Evolutionary conservation across 148 eudicot genomes (phyloP).

Genomic region (Vaccinium vitisidaea): DNA sequence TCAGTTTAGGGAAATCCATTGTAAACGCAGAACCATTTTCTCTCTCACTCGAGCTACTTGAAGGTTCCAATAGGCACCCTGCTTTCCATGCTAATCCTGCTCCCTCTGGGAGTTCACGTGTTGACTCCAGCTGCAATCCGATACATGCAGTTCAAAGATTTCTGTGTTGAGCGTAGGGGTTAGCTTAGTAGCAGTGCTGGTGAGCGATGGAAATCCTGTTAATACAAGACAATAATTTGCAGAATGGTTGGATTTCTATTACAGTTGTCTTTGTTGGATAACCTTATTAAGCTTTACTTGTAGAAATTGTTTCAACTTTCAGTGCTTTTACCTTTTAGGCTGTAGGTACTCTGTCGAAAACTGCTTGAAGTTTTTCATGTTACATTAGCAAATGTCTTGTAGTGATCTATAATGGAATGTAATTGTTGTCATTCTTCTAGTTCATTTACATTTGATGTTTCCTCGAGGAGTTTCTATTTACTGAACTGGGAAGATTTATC

Average conservation of each 20-base stretch:
- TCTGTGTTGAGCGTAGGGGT: background rate
- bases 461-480: background rate
- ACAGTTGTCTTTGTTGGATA: background rate
- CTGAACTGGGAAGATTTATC: no score
- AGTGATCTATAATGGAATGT: background rate
- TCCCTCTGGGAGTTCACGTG: conserved; percentile 37
- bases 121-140: conserved; percentile 42
- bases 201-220: conserved; percentile 1
- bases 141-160: conserved; percentile 53
- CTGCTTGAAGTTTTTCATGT: background rate
- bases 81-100: conserved; percentile 69
- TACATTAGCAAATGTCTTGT: background rate
- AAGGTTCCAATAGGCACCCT: conserved; percentile 66
- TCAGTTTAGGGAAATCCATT: conserved; percentile 56
- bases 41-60: conserved; percentile 57
- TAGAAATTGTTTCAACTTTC: background rate
- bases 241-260: conserved; percentile 5
- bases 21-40: conserved; percentile 53
- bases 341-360: background rate
- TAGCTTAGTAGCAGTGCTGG: conserved; percentile 1
- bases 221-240: conserved; percentile 20
- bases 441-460: background rate
- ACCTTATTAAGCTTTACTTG: background rate
- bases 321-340: background rate
- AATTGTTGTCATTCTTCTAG: background rate